Evolutionary conservation across 2,329 filamentous ascomycete genomes (phyloP), one percentile per base, ranked within the genome.

Genomic region (Gliomastix tumulicola): DNA sequence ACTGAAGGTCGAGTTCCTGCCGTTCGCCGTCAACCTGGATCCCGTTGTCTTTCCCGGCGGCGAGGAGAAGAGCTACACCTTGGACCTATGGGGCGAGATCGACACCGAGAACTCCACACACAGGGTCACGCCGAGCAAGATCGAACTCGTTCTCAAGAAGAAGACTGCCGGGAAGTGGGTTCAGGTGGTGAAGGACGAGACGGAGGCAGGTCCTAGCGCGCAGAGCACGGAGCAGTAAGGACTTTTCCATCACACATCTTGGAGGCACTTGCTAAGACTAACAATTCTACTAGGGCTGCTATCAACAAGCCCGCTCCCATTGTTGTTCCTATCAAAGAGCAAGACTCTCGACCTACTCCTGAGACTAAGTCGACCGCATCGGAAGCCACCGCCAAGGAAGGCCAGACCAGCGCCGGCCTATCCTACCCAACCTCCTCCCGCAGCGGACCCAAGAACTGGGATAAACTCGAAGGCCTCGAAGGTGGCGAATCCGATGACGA

Each of bases 381-480:
- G n/a, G n/a, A n/a, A n/a, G n/a, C n/a, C n/a, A n/a, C n/a, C 31
- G 10, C 36, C 13, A 12, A 19, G 18, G 17, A 33, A 21, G 36
- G 15, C 21, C 36, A 23, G 21, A 19, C 6, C 36, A 12, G 16
- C 15, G 16, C 30, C 11, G 55, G 36, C 13, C 84, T 83, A 0
- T 62, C 70, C 0, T 96, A 97, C 55, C 90, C 92, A 2, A 90
- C 88, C 0, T 96, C 89, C 1, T 92, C 90, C 11, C 82, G 80
- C 43, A 71, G 65, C 2, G 90, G 89, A 1, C 78, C 85, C 4
- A 95, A 94, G 62, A 76, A 98, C 61, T 98, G 92, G 92, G 92
- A 98, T 55, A 85, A 80, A 43, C 54, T 96, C 3, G 79, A 50
- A 0, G 58, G 53, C 1, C 66, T 68, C 1, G 70, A 74, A 2